phyloP scores from a whole-genome alignment of 192 early-diverging fungal genomes.

The Lobosporangium transversale region DNA sequence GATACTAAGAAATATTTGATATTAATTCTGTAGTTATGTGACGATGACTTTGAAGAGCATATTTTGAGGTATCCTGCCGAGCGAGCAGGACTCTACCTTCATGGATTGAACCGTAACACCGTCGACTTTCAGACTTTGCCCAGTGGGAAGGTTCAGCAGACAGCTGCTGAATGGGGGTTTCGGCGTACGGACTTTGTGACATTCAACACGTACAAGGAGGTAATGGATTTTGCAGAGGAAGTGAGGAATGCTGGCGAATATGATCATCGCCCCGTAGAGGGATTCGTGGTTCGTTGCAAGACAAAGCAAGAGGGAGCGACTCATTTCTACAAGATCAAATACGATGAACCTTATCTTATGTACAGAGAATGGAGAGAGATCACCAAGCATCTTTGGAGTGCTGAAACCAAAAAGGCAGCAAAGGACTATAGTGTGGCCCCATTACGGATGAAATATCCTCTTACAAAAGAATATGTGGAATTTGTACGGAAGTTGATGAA shows the following conservation, averaged over 20 bases:
- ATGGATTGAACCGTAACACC: conserved; percentile 90
- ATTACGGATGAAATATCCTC: conserved; percentile 58
- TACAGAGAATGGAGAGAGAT: conserved; percentile 98
- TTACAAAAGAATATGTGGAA: conserved; percentile 76
- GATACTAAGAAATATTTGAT: not conserved
- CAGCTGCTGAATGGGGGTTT: conserved; percentile 84
- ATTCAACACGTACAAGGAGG: conserved; percentile 67
- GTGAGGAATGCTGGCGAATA: conserved; percentile 72
- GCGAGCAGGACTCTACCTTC: conserved; percentile 84
- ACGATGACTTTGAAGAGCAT: conserved; percentile 97
- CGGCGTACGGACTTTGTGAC: conserved; percentile 60
- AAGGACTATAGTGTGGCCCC: not conserved
- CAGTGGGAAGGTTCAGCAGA: conserved; percentile 65
- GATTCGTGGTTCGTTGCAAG: conserved; percentile 89
- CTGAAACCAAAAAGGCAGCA: conserved; percentile 27
- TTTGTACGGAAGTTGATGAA: conserved; percentile 76
- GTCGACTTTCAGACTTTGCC: conserved; percentile 76
- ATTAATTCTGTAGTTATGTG: conserved; percentile 74
- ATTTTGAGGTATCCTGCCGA: conserved; percentile 86
- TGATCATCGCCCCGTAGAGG: conserved; percentile 82
- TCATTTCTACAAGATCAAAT: conserved; percentile 93
- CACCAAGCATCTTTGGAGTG: conserved; percentile 70
- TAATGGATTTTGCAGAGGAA: conserved; percentile 73
- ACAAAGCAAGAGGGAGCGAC: conserved; percentile 8
- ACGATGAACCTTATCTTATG: conserved; percentile 93